These are phyloP conservation scores for Paracorniculantispora psalliotae DNA, from an alignment of 2,329 filamentous ascomycete species.

Conservation along the genomic window DNA sequence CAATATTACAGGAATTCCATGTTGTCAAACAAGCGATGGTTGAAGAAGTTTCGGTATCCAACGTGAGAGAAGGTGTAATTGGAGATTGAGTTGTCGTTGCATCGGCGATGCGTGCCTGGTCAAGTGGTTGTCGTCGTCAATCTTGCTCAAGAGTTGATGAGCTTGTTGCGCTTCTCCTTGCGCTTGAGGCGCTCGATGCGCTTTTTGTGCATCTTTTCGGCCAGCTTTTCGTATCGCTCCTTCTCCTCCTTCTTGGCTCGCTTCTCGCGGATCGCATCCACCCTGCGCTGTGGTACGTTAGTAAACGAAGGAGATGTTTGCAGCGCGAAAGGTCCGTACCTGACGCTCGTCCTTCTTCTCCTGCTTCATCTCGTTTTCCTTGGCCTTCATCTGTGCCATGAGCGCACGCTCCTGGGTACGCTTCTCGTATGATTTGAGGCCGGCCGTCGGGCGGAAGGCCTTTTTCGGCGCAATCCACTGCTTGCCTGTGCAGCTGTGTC, in stretches of 20 bases:
- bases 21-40: not conserved
- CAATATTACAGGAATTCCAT: not conserved
- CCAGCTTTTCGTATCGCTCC: constrained; percentile 88
- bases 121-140: not conserved
- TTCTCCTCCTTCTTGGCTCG: constrained; percentile 87
- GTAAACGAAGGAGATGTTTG: not conserved
- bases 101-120: not conserved
- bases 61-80: not conserved
- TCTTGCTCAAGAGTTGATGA: constrained; percentile 58
- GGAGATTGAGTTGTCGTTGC: not conserved
- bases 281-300: constrained; percentile 54
- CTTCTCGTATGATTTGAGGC: constrained; percentile 74
- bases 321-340: constrained; percentile 44
- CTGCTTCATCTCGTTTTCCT: constrained; percentile 92
- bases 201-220: constrained; percentile 97
- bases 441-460: constrained; percentile 76
- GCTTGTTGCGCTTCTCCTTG: constrained; percentile 93
- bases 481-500: constrained; percentile 61
- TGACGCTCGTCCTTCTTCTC: constrained; percentile 88
- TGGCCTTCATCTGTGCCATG: constrained; percentile 75
- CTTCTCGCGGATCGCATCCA: constrained; percentile 78
- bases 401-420: constrained; percentile 66
- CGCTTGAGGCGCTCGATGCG: constrained; percentile 88
- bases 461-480: constrained; percentile 85
- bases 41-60: not conserved